These are phyloP conservation scores for Starmera quercuum DNA, from an alignment of 805 yeast genomes.

Conservation along the genomic window DNA sequence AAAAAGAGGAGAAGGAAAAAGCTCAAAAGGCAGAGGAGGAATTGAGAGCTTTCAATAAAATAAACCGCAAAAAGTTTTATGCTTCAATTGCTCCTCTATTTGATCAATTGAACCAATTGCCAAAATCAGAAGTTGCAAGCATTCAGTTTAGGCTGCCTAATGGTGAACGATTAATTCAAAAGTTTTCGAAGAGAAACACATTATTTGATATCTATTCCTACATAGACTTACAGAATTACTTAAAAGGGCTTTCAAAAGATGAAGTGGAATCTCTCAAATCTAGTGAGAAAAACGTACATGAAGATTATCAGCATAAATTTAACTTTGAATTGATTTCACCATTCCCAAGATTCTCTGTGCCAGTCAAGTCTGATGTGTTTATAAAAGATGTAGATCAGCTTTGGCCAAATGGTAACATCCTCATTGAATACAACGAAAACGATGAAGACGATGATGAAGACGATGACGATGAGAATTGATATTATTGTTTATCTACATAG, in stretches of 20 bases:
- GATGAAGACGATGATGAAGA: constrained; percentile 23
- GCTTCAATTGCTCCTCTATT: constrained; percentile 5
- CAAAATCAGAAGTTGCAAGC: constrained; percentile 26
- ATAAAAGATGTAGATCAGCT: constrained; percentile 38
- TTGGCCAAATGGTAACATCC: constrained; percentile 68
- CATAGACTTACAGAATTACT: constrained; percentile 34
- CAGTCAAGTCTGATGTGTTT: constrained; percentile 17
- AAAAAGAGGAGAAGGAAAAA: constrained; percentile 26
- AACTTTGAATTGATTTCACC: constrained; percentile 55
- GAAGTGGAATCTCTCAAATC: constrained; percentile 6
- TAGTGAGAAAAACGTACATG: constrained; percentile 1
- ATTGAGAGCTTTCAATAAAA: constrained; percentile 3
- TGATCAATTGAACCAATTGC: constrained; percentile 8
- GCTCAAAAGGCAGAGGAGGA: constrained; percentile 11
- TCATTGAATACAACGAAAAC: constrained; percentile 36
- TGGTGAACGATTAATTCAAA: constrained; percentile 42
- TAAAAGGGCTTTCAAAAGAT: constrained; percentile 6
- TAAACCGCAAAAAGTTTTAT: constrained; percentile 6
- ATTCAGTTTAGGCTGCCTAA: constrained; percentile 49
- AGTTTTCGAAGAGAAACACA: constrained; percentile 30
- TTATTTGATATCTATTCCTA: constrained; percentile 41
- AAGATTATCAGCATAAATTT: constrained; percentile 32
- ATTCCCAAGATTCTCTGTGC: constrained; percentile 50
- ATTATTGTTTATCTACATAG: neutral
- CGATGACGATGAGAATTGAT: constrained; percentile 2